phyloP scores from a whole-genome alignment of 345 rosid genomes.

The Lenwebbia sp. region DNA sequence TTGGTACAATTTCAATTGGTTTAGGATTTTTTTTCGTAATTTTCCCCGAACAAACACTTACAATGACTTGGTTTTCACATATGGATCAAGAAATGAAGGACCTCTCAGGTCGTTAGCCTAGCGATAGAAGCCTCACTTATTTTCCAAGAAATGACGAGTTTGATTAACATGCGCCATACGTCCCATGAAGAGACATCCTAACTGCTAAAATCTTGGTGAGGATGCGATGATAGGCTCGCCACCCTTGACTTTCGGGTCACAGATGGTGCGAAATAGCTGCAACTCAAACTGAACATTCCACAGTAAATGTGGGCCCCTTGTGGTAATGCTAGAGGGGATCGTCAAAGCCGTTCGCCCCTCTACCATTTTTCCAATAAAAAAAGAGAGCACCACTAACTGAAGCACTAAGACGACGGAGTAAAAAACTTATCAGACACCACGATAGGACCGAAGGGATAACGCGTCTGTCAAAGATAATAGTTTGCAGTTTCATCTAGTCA shows the following conservation, averaged over 20 bases:
- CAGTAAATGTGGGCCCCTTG: neutral
- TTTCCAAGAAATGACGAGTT: neutral
- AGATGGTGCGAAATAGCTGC: neutral
- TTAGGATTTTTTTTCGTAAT: no score
- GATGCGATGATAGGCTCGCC: neutral
- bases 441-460: neutral
- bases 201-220: neutral
- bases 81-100: neutral
- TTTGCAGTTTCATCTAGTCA: neutral
- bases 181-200: neutral
- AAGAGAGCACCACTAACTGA: neutral
- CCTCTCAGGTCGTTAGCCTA: neutral
- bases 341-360: no score
- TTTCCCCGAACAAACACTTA: no score
- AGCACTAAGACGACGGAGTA: neutral
- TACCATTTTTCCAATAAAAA: no score
- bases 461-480: neutral
- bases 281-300: neutral
- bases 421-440: neutral
- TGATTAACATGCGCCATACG: neutral
- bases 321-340: neutral
- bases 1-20: rapidly evolving
- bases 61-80: neutral
- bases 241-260: neutral
- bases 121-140: neutral